Base-by-base conservation (phyloP, 176 grass and related monocot genomes). In the Aechmea fasciata region DNA sequence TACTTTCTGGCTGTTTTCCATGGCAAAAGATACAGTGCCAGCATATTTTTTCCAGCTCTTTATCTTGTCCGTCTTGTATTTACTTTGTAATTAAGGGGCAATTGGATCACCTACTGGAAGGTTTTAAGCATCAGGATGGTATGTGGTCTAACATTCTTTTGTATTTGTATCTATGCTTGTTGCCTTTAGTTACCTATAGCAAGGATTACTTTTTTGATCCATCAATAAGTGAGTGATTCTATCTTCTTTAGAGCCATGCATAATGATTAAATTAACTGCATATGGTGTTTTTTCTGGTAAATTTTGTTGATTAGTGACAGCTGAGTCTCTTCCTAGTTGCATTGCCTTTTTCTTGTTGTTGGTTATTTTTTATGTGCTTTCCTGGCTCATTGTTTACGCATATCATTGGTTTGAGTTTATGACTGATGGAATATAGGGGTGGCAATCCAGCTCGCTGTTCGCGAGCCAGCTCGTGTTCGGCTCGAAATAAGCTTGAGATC, bases 11-110 rank as follows among this genome's bases (percentile, higher is more conserved):
- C 49, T 77, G 11, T 77, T 41, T 25, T 3, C 1, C 52, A 14
- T 77, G 75, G 75, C 75, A 77, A 65, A 77, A 77, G 51, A 69
- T 69, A 57, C 75, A 77, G 66, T 69, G 75, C 52, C 19, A 77
- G 49, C 65, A 59, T 49, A 65, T 77, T 12, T 77, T 77, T 69
- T 51, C 47, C 52, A 69, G 75, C 24, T 61, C 29, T 59, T 1
- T 77, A 24, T 77, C 49, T 17, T 77, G 66, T 69, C 74, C 74
- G 49, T 41, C 65, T 17, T 7, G 15, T 61, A 19, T 77, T 13
- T 69, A 77, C 24, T 3, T n/a, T n/a, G 51, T 25, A 15, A 59
- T 69, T 28, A 49, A 20, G 12, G 54, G 49, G 15, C 29, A 68
- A 11, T 20, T 69, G 33, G 54, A 61, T 69, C 3, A 65, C n/a